Percentiles rank a stretch among this genome's conserved stretches.
Evolutionary conservation across 768 basidiomycete genomes (phyloP).

Genomic region (Cystobasidium tubakii): DNA sequence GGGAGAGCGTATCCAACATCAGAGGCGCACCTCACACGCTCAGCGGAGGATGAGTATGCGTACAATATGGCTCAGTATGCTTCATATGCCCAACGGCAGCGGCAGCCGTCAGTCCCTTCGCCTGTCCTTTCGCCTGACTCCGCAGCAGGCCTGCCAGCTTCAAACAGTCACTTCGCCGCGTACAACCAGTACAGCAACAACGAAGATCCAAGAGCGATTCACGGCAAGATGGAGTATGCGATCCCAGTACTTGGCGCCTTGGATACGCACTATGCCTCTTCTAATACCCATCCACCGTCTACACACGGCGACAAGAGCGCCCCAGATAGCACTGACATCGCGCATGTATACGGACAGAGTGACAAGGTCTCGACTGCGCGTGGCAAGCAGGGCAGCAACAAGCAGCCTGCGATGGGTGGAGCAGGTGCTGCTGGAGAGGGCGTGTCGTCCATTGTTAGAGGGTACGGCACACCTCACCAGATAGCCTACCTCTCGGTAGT

Average conservation of each 20-base stretch:
- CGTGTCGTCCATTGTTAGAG: conserved; percentile 23
- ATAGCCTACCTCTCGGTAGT: conserved; percentile 24
- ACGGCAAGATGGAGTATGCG: not conserved
- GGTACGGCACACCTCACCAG: conserved; percentile 30
- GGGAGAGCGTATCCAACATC: not conserved
- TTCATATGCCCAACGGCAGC: not conserved
- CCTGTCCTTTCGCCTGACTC: not conserved
- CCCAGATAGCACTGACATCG: not conserved
- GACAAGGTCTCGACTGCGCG: not conserved
- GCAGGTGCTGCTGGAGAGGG: not conserved
- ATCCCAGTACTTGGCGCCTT: not conserved
- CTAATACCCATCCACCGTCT: not conserved
- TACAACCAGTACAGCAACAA: not conserved
- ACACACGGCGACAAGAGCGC: not conserved
- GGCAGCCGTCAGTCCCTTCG: not conserved
- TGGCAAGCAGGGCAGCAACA: not conserved
- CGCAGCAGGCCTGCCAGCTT: not conserved
- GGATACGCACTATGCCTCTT: not conserved
- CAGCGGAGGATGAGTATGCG: not conserved
- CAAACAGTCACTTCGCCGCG: not conserved
- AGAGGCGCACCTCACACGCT: not conserved
- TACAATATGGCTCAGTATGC: conserved; percentile 1
- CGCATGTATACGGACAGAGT: not conserved
- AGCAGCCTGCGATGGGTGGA: not conserved
- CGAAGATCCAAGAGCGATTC: not conserved